Conservation (phyloP, 441 rosid genomes). For the Kokia cookei region DNA sequence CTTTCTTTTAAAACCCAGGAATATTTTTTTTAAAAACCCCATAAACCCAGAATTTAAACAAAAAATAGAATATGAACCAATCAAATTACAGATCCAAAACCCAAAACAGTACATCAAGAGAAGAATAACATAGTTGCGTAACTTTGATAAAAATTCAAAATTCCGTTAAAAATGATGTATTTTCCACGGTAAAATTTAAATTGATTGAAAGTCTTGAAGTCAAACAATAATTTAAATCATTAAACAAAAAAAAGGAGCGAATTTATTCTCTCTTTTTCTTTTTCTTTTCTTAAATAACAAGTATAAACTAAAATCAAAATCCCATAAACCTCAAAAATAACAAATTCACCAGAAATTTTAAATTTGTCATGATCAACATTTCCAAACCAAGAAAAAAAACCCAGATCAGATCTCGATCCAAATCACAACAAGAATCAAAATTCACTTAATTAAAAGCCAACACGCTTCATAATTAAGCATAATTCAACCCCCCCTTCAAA, state of each 20-base stretch:
- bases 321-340: background rate
- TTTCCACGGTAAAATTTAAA: background rate
- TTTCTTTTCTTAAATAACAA: background rate
- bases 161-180: background rate
- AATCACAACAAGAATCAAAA: constrained; percentile 5
- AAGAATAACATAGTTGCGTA: background rate
- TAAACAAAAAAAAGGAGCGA: background rate
- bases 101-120: background rate
- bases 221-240: background rate
- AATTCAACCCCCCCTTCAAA: background rate
- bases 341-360: background rate
- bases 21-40: background rate
- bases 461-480: constrained; percentile 1
- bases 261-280: background rate
- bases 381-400: background rate
- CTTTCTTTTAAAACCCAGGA: no score
- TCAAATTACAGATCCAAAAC: constrained; percentile 7
- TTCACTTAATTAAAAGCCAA: background rate
- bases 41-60: background rate
- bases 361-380: background rate
- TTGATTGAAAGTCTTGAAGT: background rate
- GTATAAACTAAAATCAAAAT: background rate
- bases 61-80: background rate
- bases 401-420: constrained; percentile 29
- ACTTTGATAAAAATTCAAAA: background rate